Conservation (phyloP, 1,284 basidiomycete species). For the Ganoderma resinaceum region DNA sequence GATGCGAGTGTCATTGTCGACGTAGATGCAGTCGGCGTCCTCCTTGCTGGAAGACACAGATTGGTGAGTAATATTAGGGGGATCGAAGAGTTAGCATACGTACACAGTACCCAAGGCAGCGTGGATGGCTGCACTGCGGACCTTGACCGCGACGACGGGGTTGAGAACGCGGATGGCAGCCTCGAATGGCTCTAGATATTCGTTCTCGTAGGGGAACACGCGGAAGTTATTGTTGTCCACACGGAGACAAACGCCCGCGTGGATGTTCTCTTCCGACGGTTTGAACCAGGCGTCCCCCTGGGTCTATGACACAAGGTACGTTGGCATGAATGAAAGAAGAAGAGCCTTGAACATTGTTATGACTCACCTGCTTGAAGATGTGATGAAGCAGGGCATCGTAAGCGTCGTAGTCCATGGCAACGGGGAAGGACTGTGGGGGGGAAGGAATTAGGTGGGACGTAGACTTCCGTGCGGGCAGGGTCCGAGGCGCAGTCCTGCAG, state of each 20-base stretch:
- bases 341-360: constrained; percentile 25
- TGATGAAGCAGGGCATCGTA: constrained; percentile 76
- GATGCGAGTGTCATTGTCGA: constrained; percentile 65
- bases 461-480: not conserved
- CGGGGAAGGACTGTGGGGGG: constrained; percentile 11
- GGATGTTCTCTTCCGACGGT: constrained; percentile 73
- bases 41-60: constrained; percentile 59
- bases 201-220: constrained; percentile 73
- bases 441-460: not conserved
- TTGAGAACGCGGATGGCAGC: constrained; percentile 75
- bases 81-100: constrained; percentile 42
- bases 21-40: constrained; percentile 58
- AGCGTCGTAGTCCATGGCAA: constrained; percentile 73
- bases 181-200: constrained; percentile 69
- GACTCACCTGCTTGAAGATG: constrained; percentile 56
- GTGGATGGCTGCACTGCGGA: constrained; percentile 82
- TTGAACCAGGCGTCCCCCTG: constrained; percentile 81
- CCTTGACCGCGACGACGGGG: constrained; percentile 82
- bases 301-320: constrained; percentile 47
- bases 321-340: not conserved
- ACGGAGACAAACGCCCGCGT: constrained; percentile 72
- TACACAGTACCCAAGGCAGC: constrained; percentile 75
- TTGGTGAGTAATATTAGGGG: too few relatives aligned
- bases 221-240: constrained; percentile 68
- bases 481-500: not conserved